phyloP scores from a whole-genome alignment of 495 filamentous ascomycete genomes.

The Hypoxylon perforatum region DNA sequence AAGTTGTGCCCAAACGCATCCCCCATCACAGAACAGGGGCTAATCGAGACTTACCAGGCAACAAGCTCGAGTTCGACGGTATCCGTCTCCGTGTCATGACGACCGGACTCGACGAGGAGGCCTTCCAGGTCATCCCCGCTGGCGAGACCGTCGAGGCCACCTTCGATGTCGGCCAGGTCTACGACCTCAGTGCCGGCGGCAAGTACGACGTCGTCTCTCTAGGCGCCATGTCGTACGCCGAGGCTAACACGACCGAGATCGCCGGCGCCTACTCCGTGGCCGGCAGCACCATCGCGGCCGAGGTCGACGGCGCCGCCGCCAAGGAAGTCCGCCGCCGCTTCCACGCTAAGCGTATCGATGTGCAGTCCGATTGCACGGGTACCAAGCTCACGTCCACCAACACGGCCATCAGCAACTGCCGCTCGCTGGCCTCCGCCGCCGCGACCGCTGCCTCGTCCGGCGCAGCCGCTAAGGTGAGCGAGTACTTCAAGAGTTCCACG shows the following conservation, averaged over 20 bases:
- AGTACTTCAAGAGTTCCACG: conserved; percentile 72
- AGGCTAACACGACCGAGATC: conserved; percentile 57
- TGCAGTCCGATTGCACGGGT: conserved; percentile 62
- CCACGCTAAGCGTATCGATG: conserved; percentile 61
- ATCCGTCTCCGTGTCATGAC: conserved; percentile 63
- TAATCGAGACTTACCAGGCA: conserved; percentile 46
- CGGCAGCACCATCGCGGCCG: conserved; percentile 60
- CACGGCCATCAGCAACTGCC: conserved; percentile 62
- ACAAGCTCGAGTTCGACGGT: conserved; percentile 66
- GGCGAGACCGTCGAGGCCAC: conserved; percentile 66
- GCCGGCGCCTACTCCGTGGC: conserved; percentile 56
- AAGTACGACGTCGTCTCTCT: conserved; percentile 59
- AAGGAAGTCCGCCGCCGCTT: conserved; percentile 58
- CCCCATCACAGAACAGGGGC: neutral
- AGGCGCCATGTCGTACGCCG: conserved; percentile 63
- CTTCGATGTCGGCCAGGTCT: conserved; percentile 68
- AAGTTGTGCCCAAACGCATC: conserved; percentile 28
- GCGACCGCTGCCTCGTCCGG: conserved; percentile 63
- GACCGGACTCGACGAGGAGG: conserved; percentile 58
- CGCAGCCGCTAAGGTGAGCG: conserved; percentile 61
- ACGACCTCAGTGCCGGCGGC: conserved; percentile 64
- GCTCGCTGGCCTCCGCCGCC: conserved; percentile 63
- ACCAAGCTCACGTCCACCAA: conserved; percentile 52
- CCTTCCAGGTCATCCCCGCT: conserved; percentile 66
- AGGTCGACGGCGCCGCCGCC: conserved; percentile 63